Base-by-base conservation (phyloP, 164 flowering plant species). In the Magnolia officinalis region DNA sequence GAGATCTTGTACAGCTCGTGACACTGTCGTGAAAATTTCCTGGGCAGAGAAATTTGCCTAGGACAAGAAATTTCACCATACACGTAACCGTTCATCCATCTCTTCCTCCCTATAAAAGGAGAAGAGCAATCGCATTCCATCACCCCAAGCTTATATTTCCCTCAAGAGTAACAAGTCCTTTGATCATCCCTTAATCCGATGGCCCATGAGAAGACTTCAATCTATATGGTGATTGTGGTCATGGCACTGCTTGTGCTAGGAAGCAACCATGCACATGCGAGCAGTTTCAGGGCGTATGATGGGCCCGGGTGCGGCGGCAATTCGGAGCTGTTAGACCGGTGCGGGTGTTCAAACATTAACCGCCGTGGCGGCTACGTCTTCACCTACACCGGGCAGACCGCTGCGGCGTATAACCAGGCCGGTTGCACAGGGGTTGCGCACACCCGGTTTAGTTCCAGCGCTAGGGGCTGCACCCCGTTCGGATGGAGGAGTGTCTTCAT, bases 401-500 rank as follows among this genome's bases (percentile, higher is more conserved):
- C 77, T 4, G 63, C 71, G 9, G 9, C 50, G 7, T 75, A 75
- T 50, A 75, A 75, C 71, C 63, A 75, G 63, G 20, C 2, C 23
- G 63, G 63, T 16, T 75, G 77, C 71, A 67, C 7, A 1, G 77
- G 78, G 10, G 76, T 74, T 1, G 76, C 70, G 2, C 70, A 77
- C 37, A 77, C 75, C 37, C 50, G 52, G 8, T 72, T 77, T 4
- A 11, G 31, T 7, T 50, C 58, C 18, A 37, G 65, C 5, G 67
- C 66, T 2, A 29, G 66, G 2, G 75, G 16, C 2, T 77, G 79
- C 67, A 26, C 19, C 37, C 37, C 21, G 1, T 77, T 77, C 13
- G 79, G 79, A 16, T 77, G 79, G 79, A 51, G 29, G 79, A 77
- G 79, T n/a, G 14, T 77, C 21, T 72, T 77, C 71, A 77, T 72